phyloP scores from a whole-genome alignment of 2,329 filamentous ascomycete genomes.

The Alternaria sp. region DNA sequence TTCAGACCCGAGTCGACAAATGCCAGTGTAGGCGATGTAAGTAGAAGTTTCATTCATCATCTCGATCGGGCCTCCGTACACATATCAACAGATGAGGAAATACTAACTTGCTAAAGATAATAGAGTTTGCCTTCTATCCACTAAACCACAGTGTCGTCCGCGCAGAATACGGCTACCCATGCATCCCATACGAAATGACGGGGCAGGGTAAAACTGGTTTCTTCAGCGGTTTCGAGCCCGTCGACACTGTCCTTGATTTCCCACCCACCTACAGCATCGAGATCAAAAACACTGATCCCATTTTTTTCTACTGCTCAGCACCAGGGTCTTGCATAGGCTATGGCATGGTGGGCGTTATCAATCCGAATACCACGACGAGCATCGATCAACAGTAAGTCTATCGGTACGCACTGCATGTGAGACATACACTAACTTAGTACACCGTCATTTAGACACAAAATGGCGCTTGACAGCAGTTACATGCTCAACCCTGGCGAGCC shows the following conservation, averaged over 20 bases:
- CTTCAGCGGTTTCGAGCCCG: slow-evolving; percentile 37
- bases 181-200: slow-evolving; percentile 48
- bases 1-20: slow-evolving; percentile 49
- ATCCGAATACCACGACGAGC: slow-evolving; percentile 54
- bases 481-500: slow-evolving; percentile 45
- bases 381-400: slow-evolving; percentile 26
- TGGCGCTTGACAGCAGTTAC: slow-evolving; percentile 35
- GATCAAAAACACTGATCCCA: slow-evolving; percentile 42
- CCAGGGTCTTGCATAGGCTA: slow-evolving; percentile 68
- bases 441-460: neutral
- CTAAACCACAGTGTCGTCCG: slow-evolving; percentile 53
- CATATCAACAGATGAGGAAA: neutral
- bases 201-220: slow-evolving; percentile 36
- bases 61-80: neutral
- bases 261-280: slow-evolving; percentile 37
- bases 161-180: slow-evolving; percentile 50
- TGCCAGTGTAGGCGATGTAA: slow-evolving; percentile 49
- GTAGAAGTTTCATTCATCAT: neutral
- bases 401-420: neutral
- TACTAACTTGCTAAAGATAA: slow-evolving; percentile 23
- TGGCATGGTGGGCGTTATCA: slow-evolving; percentile 79
- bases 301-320: slow-evolving; percentile 58
- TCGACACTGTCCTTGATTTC: slow-evolving; percentile 30
- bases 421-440: neutral
- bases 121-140: slow-evolving; percentile 53